Evolutionary conservation across 2,329 filamentous ascomycete species (phyloP).

Genomic region (Pseudopyricularia javanii): DNA sequence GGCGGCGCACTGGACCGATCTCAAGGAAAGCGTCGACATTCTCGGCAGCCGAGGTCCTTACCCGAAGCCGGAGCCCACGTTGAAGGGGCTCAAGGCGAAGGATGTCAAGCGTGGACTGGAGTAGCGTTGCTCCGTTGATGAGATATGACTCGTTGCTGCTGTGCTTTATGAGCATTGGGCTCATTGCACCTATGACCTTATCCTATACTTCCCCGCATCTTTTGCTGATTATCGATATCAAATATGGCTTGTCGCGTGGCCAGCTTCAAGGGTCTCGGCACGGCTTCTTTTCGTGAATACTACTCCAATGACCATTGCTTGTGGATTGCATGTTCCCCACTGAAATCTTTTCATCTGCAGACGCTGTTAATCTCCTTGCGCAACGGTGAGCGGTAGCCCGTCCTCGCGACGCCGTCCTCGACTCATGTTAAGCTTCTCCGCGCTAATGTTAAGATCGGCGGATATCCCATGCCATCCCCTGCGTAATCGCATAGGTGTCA

Average conservation of each 20-base stretch:
- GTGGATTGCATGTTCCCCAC: background rate
- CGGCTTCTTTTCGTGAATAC: no score
- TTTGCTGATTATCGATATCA: background rate
- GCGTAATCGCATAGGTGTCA: background rate
- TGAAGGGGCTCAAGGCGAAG: conserved; percentile 43
- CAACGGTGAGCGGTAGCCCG: no score
- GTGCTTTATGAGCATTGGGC: background rate
- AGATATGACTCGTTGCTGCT: background rate
- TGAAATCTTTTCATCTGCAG: background rate
- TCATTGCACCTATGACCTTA: background rate
- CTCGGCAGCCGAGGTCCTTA: conserved; percentile 59
- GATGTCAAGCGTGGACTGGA: conserved; percentile 44
- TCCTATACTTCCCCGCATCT: background rate
- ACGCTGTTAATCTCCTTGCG: background rate
- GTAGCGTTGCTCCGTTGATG: background rate
- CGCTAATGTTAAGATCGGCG: no score
- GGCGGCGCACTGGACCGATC: conserved; percentile 70
- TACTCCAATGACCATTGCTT: background rate
- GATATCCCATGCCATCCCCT: no score
- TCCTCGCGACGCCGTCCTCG: no score
- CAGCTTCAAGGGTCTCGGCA: background rate
- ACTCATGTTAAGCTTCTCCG: no score
- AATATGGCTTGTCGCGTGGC: background rate
- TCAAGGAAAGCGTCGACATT: conserved; percentile 75
- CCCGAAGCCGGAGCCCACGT: conserved; percentile 31